Evolutionary conservation across 257 asterid genomes (phyloP).

Genomic region (Jaltomata sinuosa): DNA sequence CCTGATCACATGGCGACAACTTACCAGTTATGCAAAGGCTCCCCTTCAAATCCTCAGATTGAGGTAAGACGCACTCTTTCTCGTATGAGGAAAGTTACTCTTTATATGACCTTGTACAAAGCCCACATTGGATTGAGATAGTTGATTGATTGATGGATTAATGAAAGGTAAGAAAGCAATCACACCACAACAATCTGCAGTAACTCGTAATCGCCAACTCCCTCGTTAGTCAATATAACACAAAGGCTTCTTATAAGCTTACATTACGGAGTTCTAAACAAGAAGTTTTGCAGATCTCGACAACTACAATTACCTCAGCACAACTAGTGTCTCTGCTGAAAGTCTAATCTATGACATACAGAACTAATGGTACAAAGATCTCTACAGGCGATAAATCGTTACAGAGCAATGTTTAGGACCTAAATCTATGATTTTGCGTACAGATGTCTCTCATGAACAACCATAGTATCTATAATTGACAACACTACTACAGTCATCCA

Average conservation of each 20-base stretch:
- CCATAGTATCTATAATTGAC: conserved; percentile 11
- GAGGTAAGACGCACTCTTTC: no score
- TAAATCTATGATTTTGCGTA: conserved; percentile 22
- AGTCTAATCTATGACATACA: conserved; percentile 11
- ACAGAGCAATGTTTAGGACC: neutral
- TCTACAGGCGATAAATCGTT: conserved; percentile 9
- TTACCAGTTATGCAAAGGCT: neutral
- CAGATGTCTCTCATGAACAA: conserved; percentile 16
- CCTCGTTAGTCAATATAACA: neutral
- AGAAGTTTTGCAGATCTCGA: conserved; percentile 12
- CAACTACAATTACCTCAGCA: conserved; percentile 8
- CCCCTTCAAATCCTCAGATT: neutral
- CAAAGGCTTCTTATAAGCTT: neutral
- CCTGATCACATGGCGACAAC: no score
- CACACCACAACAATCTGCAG: neutral
- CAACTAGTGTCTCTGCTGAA: neutral
- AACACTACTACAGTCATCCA: conserved; percentile 4
- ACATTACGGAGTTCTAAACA: neutral
- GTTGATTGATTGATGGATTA: neutral
- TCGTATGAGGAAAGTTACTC: no score
- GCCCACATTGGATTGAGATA: neutral
- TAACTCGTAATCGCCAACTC: neutral
- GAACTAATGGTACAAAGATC: conserved; percentile 7
- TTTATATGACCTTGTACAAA: neutral
- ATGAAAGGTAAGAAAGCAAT: neutral